These are phyloP conservation scores for Postia placenta DNA, from an alignment of 768 basidiomycete genomes.

Conservation along the genomic window DNA sequence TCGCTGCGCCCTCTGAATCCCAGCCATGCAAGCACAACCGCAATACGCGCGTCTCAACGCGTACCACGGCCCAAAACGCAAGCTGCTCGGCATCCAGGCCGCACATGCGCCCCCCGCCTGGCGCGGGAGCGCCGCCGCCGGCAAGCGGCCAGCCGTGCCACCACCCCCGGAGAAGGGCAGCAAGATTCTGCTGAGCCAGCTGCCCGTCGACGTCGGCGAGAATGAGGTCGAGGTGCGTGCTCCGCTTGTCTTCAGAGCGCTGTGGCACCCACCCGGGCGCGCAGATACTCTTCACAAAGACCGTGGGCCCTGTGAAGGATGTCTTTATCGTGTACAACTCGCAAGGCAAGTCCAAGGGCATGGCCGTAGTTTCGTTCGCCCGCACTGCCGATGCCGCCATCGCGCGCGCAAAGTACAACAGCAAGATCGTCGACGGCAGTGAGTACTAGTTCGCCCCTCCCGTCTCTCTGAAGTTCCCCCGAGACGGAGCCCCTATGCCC, in stretches of 20 bases:
- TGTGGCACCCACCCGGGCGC: background rate
- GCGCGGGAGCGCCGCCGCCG: conserved; percentile 30
- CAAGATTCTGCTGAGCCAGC: conserved; percentile 59
- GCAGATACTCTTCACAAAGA: conserved; percentile 72
- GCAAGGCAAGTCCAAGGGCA: conserved; percentile 70
- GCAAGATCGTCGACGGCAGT: conserved; percentile 69
- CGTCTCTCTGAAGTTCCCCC: background rate
- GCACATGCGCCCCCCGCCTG: conserved; percentile 57
- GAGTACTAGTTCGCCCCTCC: conserved; percentile 19
- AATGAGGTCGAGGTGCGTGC: conserved; percentile 56
- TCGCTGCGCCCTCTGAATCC: too few species aligned
- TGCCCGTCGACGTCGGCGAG: conserved; percentile 66
- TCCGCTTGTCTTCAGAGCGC: background rate
- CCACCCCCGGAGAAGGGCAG: conserved; percentile 33
- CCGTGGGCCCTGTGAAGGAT: conserved; percentile 68
- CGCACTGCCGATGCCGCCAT: conserved; percentile 54
- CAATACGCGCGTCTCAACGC: conserved; percentile 33
- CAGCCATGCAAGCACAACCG: conserved; percentile 13
- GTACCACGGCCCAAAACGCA: conserved; percentile 49
- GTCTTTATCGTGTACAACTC: conserved; percentile 70
- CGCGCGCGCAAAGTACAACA: conserved; percentile 66
- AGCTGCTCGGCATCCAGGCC: conserved; percentile 52
- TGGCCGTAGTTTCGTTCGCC: conserved; percentile 70
- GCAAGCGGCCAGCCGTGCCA: conserved; percentile 7
- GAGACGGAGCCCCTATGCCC: background rate